These are phyloP conservation scores for Cutaneotrichosporon sp. DNA, from an alignment of 1,284 basidiomycete genomes.

Conservation along the genomic window DNA sequence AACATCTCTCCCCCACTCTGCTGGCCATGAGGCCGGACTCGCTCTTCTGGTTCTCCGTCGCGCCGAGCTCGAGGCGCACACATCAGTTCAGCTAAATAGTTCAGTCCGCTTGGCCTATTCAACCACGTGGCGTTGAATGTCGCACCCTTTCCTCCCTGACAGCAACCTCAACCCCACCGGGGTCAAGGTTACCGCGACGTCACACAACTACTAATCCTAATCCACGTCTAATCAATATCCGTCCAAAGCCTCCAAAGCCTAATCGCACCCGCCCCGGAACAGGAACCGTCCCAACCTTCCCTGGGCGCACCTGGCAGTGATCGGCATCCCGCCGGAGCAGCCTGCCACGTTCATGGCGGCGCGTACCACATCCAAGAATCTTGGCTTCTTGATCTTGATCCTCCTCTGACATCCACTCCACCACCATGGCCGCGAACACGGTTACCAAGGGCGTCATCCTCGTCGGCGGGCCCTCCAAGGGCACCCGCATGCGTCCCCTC, in stretches of 20 bases:
- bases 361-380: not conserved
- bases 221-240: not conserved
- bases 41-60: too few species aligned
- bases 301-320: too few species aligned
- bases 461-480: constrained; percentile 53
- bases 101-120: too few species aligned
- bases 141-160: too few species aligned
- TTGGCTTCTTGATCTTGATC: not conserved
- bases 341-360: constrained; percentile 1
- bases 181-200: too few species aligned
- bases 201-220: not conserved
- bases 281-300: not conserved
- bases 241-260: not conserved
- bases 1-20: too few species aligned
- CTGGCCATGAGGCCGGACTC: too few species aligned
- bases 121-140: too few species aligned
- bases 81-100: too few species aligned
- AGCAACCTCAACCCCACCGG: too few species aligned
- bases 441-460: constrained; percentile 53
- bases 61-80: too few species aligned
- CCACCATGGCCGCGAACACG: constrained; percentile 30
- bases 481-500: constrained; percentile 57
- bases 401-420: constrained; percentile 5
- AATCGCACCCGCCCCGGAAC: not conserved
- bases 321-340: not conserved